Evolutionary conservation across 768 basidiomycete genomes (phyloP).

Genomic region (Leucocoprinus sp.): DNA sequence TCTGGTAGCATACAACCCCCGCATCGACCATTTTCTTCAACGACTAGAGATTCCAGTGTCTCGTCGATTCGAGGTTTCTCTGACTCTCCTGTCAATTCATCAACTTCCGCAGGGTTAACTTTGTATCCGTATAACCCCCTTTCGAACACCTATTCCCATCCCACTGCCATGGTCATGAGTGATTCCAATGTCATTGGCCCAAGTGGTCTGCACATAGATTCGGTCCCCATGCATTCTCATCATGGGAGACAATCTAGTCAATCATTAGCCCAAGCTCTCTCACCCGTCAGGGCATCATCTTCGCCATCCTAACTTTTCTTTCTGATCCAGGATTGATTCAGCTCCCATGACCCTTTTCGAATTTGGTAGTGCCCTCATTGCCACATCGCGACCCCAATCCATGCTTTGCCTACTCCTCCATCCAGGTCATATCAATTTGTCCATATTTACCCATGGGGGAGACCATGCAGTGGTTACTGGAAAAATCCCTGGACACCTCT

Average conservation of each 20-base stretch:
- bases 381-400: too few relatives aligned
- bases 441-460: too few relatives aligned
- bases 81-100: neutral
- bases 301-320: conserved; percentile 10
- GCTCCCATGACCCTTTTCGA: conserved; percentile 4
- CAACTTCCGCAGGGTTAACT: conserved; percentile 14
- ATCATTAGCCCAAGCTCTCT: conserved; percentile 34
- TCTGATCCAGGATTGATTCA: neutral
- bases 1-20: conserved; percentile 3
- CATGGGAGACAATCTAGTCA: conserved; percentile 25
- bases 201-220: conserved; percentile 11
- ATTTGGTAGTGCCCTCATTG: too few relatives aligned
- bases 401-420: too few relatives aligned
- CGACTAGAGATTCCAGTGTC: neutral
- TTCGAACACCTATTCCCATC: neutral
- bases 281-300: conserved; percentile 25
- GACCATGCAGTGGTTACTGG: too few relatives aligned
- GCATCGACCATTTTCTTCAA: conserved; percentile 5
- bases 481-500: too few relatives aligned
- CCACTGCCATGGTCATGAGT: neutral
- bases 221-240: conserved; percentile 18
- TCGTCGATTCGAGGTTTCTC: neutral
- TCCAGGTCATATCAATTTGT: too few relatives aligned
- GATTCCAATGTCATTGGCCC: neutral
- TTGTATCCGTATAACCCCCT: neutral